Evolutionary conservation across 108 stramenopile species (phyloP).

Genomic region (Fragilaria radians): DNA sequence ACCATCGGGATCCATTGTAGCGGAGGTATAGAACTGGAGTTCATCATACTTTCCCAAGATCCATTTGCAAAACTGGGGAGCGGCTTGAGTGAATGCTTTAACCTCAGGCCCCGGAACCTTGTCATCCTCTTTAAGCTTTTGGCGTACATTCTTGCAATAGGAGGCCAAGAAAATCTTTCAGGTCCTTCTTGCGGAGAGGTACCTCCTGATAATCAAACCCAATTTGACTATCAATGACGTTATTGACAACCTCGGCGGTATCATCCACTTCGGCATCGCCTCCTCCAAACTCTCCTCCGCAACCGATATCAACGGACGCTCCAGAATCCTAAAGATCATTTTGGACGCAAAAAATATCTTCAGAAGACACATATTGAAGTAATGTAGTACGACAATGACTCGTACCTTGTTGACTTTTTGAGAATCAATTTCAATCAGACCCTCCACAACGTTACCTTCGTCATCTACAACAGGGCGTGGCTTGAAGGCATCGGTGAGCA

Average conservation of each 20-base stretch:
- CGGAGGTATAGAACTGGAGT: no score
- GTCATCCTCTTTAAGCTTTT: no score
- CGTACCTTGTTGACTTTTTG: slow-evolving; percentile 25
- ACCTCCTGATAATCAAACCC: slow-evolving; percentile 22
- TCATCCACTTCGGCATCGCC: slow-evolving; percentile 18
- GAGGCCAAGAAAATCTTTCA: slow-evolving; percentile 21
- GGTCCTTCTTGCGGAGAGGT: slow-evolving; percentile 25
- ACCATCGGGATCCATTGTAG: no score
- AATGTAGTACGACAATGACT: no score
- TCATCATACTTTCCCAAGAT: no score
- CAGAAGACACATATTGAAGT: no score
- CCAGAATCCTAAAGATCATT: slow-evolving; percentile 11
- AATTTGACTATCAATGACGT: slow-evolving; percentile 23
- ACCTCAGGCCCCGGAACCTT: no score
- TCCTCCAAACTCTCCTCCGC: slow-evolving; percentile 24
- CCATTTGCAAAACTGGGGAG: no score
- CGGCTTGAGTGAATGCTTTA: no score
- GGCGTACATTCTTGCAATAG: slow-evolving; percentile 22
- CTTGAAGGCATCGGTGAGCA: slow-evolving; percentile 35
- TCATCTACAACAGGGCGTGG: slow-evolving; percentile 11
- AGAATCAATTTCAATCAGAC: slow-evolving; percentile 24
- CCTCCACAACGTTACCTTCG: slow-evolving; percentile 17
- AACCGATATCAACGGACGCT: slow-evolving; percentile 19
- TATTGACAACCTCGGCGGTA: slow-evolving; percentile 20
- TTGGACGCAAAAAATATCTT: neutral